These are phyloP conservation scores for Pleodorina starrii DNA, from an alignment of 139 green algal genomes.

Conservation along the genomic window DNA sequence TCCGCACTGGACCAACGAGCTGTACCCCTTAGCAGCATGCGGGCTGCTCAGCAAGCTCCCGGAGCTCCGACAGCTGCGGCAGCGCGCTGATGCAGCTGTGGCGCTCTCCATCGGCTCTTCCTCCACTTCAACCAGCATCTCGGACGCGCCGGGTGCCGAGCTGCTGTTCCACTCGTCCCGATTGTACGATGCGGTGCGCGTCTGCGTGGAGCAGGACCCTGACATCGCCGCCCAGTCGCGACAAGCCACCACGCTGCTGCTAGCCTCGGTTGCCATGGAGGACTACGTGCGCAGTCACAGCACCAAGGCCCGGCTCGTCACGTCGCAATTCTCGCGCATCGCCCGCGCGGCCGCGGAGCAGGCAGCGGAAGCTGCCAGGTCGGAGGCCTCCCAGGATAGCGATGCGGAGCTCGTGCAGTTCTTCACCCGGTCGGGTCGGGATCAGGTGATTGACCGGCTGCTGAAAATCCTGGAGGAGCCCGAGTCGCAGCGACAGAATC, in stretches of 20 bases:
- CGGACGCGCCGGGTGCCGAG: neutral
- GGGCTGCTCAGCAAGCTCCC: neutral
- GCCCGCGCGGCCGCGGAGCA: neutral
- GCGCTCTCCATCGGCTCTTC: neutral
- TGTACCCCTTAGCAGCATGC: neutral
- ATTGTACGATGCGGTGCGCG: neutral
- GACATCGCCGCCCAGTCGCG: neutral
- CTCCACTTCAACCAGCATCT: neutral
- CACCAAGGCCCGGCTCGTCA: neutral
- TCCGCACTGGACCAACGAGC: neutral
- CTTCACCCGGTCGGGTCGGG: neutral
- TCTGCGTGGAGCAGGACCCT: neutral
- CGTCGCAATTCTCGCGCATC: neutral
- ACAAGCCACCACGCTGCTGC: neutral
- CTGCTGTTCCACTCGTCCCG: neutral
- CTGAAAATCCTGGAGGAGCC: neutral
- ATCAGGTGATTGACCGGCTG: neutral
- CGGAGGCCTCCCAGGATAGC: neutral
- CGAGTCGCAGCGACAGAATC: neutral
- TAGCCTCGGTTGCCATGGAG: neutral
- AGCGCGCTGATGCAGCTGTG: neutral
- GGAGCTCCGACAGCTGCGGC: neutral
- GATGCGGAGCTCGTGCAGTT: neutral
- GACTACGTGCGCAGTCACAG: neutral
- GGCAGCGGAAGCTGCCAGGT: neutral